Evolutionary conservation across 2,329 filamentous ascomycete species (phyloP).

Genomic region (Ambrosiella beaveri): DNA sequence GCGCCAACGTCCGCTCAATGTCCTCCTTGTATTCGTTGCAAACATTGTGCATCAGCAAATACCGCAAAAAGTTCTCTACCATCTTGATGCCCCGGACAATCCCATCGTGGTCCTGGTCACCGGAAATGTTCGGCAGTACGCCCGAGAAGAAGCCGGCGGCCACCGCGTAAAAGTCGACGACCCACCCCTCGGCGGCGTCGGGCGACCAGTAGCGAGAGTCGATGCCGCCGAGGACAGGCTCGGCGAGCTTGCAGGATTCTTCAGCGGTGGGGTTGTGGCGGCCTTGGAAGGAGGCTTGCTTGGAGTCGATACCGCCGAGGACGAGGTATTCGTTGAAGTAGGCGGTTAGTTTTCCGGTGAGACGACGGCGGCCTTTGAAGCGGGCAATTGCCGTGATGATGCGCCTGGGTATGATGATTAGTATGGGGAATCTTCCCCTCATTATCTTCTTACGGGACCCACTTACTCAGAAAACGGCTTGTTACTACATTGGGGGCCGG

Average conservation of each 20-base stretch:
- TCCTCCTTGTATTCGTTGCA: constrained; percentile 63
- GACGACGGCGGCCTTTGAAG: constrained; percentile 44
- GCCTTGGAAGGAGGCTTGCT: constrained; percentile 35
- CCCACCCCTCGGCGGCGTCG: constrained; percentile 36
- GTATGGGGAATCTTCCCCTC: background rate
- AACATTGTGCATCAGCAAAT: constrained; percentile 67
- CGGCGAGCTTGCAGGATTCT: constrained; percentile 32
- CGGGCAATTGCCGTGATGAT: constrained; percentile 4
- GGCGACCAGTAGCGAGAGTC: constrained; percentile 32
- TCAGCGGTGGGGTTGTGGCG: constrained; percentile 32
- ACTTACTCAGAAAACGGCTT: constrained; percentile 39
- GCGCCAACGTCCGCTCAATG: constrained; percentile 43
- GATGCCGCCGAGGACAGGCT: constrained; percentile 34
- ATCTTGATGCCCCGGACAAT: constrained; percentile 30
- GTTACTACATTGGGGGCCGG: constrained; percentile 20
- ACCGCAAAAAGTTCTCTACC: constrained; percentile 75
- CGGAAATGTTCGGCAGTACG: background rate
- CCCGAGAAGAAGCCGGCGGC: constrained; percentile 59
- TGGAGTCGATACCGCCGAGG: constrained; percentile 61
- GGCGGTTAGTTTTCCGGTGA: constrained; percentile 41
- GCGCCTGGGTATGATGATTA: constrained; percentile 4
- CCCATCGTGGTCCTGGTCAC: constrained; percentile 18
- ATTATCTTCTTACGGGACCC: background rate
- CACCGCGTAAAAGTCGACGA: constrained; percentile 65
- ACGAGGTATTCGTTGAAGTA: constrained; percentile 68